These are phyloP conservation scores for Auxenochlorella protothecoides DNA, from an alignment of 139 green algal genomes.

Conservation along the genomic window DNA sequence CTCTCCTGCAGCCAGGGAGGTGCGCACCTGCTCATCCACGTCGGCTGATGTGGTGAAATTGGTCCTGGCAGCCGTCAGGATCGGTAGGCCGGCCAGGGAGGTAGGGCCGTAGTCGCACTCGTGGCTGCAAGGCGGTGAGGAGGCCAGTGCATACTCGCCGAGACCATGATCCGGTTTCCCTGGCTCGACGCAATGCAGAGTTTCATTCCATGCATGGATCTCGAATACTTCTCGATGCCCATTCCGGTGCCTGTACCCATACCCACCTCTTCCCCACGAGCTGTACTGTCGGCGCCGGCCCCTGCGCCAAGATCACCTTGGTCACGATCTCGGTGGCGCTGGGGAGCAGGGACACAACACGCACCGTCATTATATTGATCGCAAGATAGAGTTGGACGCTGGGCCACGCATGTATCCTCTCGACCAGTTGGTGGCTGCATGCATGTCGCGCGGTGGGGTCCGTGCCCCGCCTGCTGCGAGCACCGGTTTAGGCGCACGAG, in stretches of 20 bases:
- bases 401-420: too few relatives aligned
- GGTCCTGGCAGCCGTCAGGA: slow-evolving; percentile 46
- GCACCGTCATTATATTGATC: neutral
- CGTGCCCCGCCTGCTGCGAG: too few relatives aligned
- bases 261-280: slow-evolving; percentile 7
- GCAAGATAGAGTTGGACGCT: too few relatives aligned
- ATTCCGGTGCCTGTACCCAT: too few relatives aligned
- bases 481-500: too few relatives aligned
- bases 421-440: too few relatives aligned
- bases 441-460: too few relatives aligned
- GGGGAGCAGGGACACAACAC: slow-evolving; percentile 58
- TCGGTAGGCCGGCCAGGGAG: slow-evolving; percentile 14
- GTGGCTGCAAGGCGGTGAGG: slow-evolving; percentile 9
- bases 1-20: slow-evolving; percentile 23
- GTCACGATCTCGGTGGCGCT: slow-evolving; percentile 56
- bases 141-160: too few relatives aligned
- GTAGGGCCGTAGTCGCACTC: slow-evolving; percentile 59
- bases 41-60: slow-evolving; percentile 32
- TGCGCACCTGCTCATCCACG: slow-evolving; percentile 14
- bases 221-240: too few relatives aligned
- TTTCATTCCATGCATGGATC: too few relatives aligned
- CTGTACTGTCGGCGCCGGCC: neutral
- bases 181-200: too few relatives aligned
- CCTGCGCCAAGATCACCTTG: slow-evolving; percentile 1
- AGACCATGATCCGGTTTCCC: too few relatives aligned